Base-by-base conservation (phyloP, 495 filamentous ascomycete genomes). In the Talaromyces borbonicus region DNA sequence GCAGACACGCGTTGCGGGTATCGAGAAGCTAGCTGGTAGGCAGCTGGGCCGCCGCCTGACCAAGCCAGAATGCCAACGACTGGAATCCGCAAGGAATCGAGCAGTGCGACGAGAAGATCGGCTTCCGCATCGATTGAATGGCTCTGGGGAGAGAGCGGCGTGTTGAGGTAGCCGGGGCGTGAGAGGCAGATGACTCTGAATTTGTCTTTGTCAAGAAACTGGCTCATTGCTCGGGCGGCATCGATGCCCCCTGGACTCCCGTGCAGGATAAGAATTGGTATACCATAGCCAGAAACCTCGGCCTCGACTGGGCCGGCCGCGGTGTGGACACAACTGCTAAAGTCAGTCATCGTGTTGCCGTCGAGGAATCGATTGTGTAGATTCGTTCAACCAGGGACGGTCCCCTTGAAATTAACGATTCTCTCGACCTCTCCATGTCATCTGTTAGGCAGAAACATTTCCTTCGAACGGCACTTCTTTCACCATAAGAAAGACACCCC, bases 11-110 rank as follows among this genome's bases (percentile, higher is more conserved):
- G 43, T 23, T 46, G 6, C 11, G 43, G 43, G 32, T 46, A 18
- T 30, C 43, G 43, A 25, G n/a, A 25, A 1, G 43, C 43, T 15
- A 46, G 25, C 32, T 46, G 43, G 20, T 46, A 46, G 25, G 24
- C 43, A 33, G 25, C 43, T 8, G 43, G 27, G 12, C 27, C 27
- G 6, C 27, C 27, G 27, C 27, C 27, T 30, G 27, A 30, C 27
- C 27, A 30, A 30, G 27, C 27, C 27, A 30, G 27, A 30, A 30
- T 12, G 12, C 27, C 27, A 30, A 12, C 27, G 12, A 6, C 6
- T 12, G 27, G 27, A 12, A 30, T 30, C 12, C 27, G 7, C 6
- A 30, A 7, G 12, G 27, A 6, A 30, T 30, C 27, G 27, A 30
- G 27, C 12, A 30, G 12, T 12, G 27, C 27, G 6, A 30, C 27